Conservation (phyloP, 1,284 basidiomycete species). For the Malassezia yamatoensis region DNA sequence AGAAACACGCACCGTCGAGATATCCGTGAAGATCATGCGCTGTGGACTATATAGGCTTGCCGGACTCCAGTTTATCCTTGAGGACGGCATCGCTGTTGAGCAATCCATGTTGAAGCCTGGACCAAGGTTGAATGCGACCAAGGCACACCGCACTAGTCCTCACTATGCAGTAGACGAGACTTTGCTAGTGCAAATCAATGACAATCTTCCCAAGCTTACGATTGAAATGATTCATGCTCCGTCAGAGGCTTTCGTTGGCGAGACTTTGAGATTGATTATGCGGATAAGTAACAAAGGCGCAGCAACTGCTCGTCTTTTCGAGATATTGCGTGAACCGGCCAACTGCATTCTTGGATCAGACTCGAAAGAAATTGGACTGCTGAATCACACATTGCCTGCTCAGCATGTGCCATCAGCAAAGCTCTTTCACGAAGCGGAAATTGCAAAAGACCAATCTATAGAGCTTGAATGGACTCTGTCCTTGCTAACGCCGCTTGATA, state of each 20-base stretch:
- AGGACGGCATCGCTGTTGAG: conserved; percentile 48
- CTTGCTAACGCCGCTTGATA: not conserved
- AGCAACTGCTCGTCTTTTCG: not conserved
- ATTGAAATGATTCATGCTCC: conserved; percentile 23
- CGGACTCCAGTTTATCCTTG: conserved; percentile 49
- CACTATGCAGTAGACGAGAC: conserved; percentile 50
- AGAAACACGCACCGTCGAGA: not conserved
- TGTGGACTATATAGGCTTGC: conserved; percentile 28
- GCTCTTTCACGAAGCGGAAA: no score
- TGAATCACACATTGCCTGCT: no score
- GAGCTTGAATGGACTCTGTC: not conserved
- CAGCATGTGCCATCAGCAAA: no score
- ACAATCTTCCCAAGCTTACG: conserved; percentile 42
- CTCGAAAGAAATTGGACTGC: no score
- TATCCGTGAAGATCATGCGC: not conserved
- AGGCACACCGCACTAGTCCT: conserved; percentile 47
- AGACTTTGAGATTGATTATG: not conserved
- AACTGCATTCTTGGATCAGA: no score
- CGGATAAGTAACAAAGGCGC: not conserved
- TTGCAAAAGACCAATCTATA: not conserved
- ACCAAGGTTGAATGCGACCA: conserved; percentile 49
- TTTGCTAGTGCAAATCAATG: conserved; percentile 46
- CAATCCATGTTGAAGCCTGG: conserved; percentile 49
- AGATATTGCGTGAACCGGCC: no score
- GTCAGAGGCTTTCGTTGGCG: conserved; percentile 10